Evolutionary conservation across 1,284 basidiomycete species (phyloP).

Genomic region (Salmacisia buchloeana): DNA sequence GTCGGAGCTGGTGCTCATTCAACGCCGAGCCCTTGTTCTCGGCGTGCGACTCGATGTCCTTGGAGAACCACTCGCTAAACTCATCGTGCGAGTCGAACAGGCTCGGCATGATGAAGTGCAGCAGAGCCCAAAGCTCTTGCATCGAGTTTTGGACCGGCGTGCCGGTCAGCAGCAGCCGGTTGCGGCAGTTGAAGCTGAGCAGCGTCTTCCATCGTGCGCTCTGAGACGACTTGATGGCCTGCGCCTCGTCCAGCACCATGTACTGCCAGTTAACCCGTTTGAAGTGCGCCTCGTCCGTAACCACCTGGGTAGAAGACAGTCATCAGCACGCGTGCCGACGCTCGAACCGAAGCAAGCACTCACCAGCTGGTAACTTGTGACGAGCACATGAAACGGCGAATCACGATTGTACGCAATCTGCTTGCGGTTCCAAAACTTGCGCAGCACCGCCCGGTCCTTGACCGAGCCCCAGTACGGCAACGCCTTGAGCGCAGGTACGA

Average conservation of each 20-base stretch:
- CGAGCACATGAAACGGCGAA: slow-evolving; percentile 91
- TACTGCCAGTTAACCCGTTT: slow-evolving; percentile 99
- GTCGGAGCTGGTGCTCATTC: slow-evolving; percentile 90
- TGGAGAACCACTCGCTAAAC: slow-evolving; percentile 99
- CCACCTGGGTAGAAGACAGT: slow-evolving; percentile 59
- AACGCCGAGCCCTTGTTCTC: slow-evolving; percentile 68
- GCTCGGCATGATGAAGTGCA: slow-evolving; percentile 99
- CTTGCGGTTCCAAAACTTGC: slow-evolving; percentile 98
- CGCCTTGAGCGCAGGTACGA: slow-evolving; percentile 88
- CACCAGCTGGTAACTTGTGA: slow-evolving; percentile 94
- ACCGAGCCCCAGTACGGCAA: slow-evolving; percentile 98
- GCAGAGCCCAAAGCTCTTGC: slow-evolving; percentile 99
- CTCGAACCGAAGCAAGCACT: slow-evolving; percentile 36
- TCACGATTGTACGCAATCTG: slow-evolving; percentile 92
- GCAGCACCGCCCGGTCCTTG: slow-evolving; percentile 86
- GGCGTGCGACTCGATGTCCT: slow-evolving; percentile 88
- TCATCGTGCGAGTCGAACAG: slow-evolving; percentile 99
- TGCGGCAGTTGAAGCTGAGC: slow-evolving; percentile 90
- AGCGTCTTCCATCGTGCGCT: slow-evolving; percentile 97
- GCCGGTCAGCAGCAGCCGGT: slow-evolving; percentile 88
- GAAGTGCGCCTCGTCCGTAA: slow-evolving; percentile 97
- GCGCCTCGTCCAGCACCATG: slow-evolving; percentile 98
- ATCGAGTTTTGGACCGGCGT: slow-evolving; percentile 99
- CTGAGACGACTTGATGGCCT: slow-evolving; percentile 98
- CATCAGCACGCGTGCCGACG: not conserved